Conservation (phyloP, 2,329 filamentous ascomycete species). For the Bertia moriformis region DNA sequence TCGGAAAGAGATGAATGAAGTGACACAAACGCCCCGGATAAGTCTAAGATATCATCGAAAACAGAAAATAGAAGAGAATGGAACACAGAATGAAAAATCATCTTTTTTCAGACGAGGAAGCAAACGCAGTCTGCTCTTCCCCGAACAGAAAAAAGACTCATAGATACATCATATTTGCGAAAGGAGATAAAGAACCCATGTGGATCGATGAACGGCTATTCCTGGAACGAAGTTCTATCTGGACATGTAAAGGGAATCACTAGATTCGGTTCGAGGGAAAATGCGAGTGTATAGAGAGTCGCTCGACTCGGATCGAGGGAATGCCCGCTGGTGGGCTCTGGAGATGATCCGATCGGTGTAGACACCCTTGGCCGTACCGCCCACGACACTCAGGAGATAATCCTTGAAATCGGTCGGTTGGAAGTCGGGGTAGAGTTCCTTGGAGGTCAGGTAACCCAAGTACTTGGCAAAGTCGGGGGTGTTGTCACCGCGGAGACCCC, state of each 20-base stretch:
- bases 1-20: too few relatives aligned
- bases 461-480: slow-evolving; percentile 34
- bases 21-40: too few relatives aligned
- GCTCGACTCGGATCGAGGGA: not conserved
- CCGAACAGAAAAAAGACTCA: too few relatives aligned
- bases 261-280: not conserved
- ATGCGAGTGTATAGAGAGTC: slow-evolving; percentile 1
- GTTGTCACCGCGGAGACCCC: slow-evolving; percentile 35
- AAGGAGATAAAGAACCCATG: too few relatives aligned
- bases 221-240: not conserved
- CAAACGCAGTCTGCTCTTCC: too few relatives aligned
- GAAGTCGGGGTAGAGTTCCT: slow-evolving; percentile 38
- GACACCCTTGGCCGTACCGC: slow-evolving; percentile 11
- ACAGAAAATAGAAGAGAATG: too few relatives aligned
- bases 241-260: slow-evolving; percentile 1
- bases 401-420: slow-evolving; percentile 19
- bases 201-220: too few relatives aligned
- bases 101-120: too few relatives aligned
- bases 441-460: slow-evolving; percentile 33
- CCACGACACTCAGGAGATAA: slow-evolving; percentile 22
- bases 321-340: not conserved
- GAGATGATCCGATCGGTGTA: not conserved
- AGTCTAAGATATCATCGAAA: too few relatives aligned
- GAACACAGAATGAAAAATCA: too few relatives aligned
- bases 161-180: too few relatives aligned